A percentile compares a stretch with the other conserved stretches of the same genome.
Evolutionary conservation across 1,284 basidiomycete genomes (phyloP).

Genomic region (Volvariella volvacea): DNA sequence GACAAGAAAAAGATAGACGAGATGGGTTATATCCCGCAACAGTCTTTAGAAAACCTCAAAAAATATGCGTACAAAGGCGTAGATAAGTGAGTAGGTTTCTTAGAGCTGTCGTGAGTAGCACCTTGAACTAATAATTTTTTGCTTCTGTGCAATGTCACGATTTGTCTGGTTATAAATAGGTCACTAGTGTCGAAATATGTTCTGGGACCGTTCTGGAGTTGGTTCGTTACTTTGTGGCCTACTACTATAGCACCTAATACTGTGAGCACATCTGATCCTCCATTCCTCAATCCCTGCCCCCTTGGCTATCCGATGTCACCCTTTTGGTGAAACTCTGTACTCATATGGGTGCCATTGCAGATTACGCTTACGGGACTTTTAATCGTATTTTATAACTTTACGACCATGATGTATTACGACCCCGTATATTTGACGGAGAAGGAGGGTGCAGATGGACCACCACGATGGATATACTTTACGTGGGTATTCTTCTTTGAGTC

Average conservation of each 20-base stretch:
- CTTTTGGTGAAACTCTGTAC: neutral
- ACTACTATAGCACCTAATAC: constrained; percentile 86
- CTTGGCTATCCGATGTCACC: neutral
- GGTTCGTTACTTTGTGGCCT: constrained; percentile 91
- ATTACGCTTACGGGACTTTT: constrained; percentile 80
- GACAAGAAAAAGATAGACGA: neutral
- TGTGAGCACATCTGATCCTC: constrained; percentile 42
- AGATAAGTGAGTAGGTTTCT: constrained; percentile 47
- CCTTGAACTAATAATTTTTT: neutral
- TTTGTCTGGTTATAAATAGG: constrained; percentile 38
- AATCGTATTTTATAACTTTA: constrained; percentile 82
- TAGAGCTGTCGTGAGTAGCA: neutral
- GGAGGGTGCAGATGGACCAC: constrained; percentile 56
- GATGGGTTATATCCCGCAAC: constrained; percentile 43
- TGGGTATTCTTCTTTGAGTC: constrained; percentile 29
- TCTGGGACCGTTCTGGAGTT: constrained; percentile 90
- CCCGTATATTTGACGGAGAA: constrained; percentile 66
- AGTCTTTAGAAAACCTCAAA: constrained; percentile 56
- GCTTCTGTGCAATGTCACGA: neutral
- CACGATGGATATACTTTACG: constrained; percentile 85
- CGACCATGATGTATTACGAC: constrained; percentile 79
- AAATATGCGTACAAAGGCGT: constrained; percentile 66
- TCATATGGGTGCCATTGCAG: constrained; percentile 27
- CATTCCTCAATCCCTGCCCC: too few relatives aligned
- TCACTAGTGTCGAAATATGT: constrained; percentile 76